Base-by-base conservation (phyloP, 208 protist species). In the Polymyxa betae region DNA sequence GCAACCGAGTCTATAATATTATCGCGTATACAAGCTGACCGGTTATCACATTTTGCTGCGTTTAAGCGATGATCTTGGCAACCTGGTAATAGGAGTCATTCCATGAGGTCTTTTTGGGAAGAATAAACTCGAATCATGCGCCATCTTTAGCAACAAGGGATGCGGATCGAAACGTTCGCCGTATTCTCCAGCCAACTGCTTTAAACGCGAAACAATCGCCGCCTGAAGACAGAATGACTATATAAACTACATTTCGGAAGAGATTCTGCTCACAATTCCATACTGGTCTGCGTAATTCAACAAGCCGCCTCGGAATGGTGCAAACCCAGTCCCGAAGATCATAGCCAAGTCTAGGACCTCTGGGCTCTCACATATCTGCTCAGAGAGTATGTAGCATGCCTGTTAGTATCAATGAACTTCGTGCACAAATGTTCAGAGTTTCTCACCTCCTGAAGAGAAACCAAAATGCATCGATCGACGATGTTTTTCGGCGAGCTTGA, bases 341-440 rank as follows among this genome's bases (percentile, higher is more conserved):
- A 82, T 82, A 5, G 72, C 72, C n/a, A 82, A n/a, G 72, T 82
- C 72, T 35, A 82, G 72, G 16, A 38, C 72, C 35, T 5, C 72
- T 20, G 72, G 16, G 72, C 16, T 40, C 16, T 5, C 5, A n/a
- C 72, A 82, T 38, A 82, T 82, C 5, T n/a, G 16, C 5, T 82
- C 72, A 35, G n/a, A 5, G 10, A 82, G 72, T 82, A 82, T 82
- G n/a, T 82, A 43, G 72, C 72, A 82, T n/a, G 72, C 72, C 49
- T 60, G 49, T 24, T n/a, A 60, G 49, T 24, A 60, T 24, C 5
- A 60, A 60, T 5, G 5, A 60, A 60, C 12, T 29, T 24, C 5
- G 5, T 5, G 49, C 24, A 5, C 49, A 24, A 60, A 5, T 5
- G 24, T 24, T 60, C 24, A 24, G 5, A 24, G 24, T 29, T 29